Evolutionary conservation across 106 monocot species (phyloP), one percentile per base, ranked within the genome.

Genomic region (Xerophyta viscosa): DNA sequence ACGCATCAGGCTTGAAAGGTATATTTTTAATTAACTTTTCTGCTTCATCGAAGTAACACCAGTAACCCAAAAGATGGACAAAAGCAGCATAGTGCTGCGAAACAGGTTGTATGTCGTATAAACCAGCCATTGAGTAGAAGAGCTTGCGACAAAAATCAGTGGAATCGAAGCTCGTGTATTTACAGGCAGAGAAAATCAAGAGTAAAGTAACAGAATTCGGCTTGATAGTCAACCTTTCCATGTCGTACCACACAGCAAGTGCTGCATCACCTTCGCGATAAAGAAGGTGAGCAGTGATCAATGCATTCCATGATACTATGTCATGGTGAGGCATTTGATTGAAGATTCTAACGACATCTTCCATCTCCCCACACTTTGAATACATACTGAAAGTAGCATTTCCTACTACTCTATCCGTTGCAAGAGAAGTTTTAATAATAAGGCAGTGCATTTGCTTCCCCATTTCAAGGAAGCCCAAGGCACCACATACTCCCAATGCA

Each of bases 371-470:
- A 60, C 96, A 86, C 51, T 78, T 98, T 10, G 85, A 70, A 58
- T 89, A 89, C 85, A 98, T 79, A 37, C 74, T 77, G 14, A 82
- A 27, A 2, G 85, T 8, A n/a, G 85, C 71, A 69, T 98, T 98
- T 8, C 68, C 54, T 13, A 77, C 70, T 50, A 41, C 49, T 2
- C 58, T 10, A 54, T 77, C 76, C 20, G 55, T 45, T 11, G 59
- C 27, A 39, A 52, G 2, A 8, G 66, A 58, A 14, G 71, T 75
- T 59, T 86, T 98, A 20, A 61, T n/a, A 46, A 58, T 41, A 27
- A 68, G 49, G 39, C 57, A 46, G 30, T 89, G 85, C 14, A 98
- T 66, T 63, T 98, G 96, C 59, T 66, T 63, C 49, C 89, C 96
- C 58, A 89, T 29, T 25, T 56, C 68, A 23, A 2, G 20, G 46